These are phyloP conservation scores for Tetrastigma voinierianum DNA, from an alignment of 164 flowering plant genomes.

Conservation along the genomic window DNA sequence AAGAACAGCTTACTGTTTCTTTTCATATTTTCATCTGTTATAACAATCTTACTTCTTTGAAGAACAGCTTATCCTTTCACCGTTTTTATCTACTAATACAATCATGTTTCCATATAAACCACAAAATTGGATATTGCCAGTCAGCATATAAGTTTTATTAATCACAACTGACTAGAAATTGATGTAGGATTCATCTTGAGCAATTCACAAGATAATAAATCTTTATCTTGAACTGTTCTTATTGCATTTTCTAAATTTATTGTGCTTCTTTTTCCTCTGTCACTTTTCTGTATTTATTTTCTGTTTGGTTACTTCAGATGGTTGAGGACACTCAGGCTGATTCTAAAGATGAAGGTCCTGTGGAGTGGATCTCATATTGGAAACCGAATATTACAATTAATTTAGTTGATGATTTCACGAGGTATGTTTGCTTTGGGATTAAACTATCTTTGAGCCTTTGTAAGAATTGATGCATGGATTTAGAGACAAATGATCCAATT, in stretches of 20 bases:
- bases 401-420: constrained; percentile 83
- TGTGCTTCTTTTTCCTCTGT: not conserved
- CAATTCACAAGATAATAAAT: not conserved
- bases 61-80: not conserved
- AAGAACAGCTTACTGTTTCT: not conserved
- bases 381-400: constrained; percentile 92
- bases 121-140: too few relatives aligned
- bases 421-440: constrained; percentile 34
- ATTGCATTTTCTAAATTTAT: not conserved
- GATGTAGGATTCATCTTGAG: not conserved
- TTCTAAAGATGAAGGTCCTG: constrained; percentile 58
- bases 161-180: too few relatives aligned
- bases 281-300: not conserved
- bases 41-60: too few relatives aligned
- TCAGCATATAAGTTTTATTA: too few relatives aligned
- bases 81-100: too few relatives aligned
- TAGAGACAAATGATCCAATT: not conserved
- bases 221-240: not conserved
- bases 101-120: too few relatives aligned
- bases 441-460: not conserved
- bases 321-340: constrained; percentile 44
- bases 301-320: constrained; percentile 35
- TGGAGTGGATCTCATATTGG: constrained; percentile 87
- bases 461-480: not conserved
- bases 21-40: not conserved